Evolutionary conservation across 768 basidiomycete genomes (phyloP).

Genomic region (Phanerochaete sordida): DNA sequence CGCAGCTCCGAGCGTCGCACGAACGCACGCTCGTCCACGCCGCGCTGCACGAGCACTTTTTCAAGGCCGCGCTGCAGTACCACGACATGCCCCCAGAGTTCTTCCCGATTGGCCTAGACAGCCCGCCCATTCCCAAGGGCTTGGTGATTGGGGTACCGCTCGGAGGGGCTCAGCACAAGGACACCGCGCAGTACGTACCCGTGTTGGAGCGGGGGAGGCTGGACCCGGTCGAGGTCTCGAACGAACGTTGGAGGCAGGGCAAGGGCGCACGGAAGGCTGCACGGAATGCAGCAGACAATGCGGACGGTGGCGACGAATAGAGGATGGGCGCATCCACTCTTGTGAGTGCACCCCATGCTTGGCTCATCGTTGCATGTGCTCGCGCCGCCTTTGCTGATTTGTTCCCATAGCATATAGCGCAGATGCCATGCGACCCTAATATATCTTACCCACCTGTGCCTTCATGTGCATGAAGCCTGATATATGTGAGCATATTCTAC

Average conservation of each 20-base stretch:
- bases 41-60: slow-evolving; percentile 63
- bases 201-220: slow-evolving; percentile 64
- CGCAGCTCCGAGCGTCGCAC: slow-evolving; percentile 43
- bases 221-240: slow-evolving; percentile 68
- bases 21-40: slow-evolving; percentile 62
- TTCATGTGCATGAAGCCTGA: background rate
- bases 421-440: background rate
- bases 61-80: slow-evolving; percentile 48
- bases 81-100: slow-evolving; percentile 40
- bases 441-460: background rate
- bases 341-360: background rate
- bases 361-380: background rate
- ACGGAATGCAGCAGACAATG: background rate
- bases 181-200: slow-evolving; percentile 60
- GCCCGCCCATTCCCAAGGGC: slow-evolving; percentile 6
- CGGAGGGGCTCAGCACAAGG: slow-evolving; percentile 67
- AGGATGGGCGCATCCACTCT: background rate
- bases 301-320: slow-evolving; percentile 16
- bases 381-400: background rate
- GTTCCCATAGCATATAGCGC: background rate
- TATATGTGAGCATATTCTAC: background rate
- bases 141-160: slow-evolving; percentile 51
- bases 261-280: slow-evolving; percentile 47
- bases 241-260: slow-evolving; percentile 75
- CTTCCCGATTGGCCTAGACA: slow-evolving; percentile 31